Conservation (phyloP, 208 protist genomes). For the Trypanosoma platydactyli region DNA sequence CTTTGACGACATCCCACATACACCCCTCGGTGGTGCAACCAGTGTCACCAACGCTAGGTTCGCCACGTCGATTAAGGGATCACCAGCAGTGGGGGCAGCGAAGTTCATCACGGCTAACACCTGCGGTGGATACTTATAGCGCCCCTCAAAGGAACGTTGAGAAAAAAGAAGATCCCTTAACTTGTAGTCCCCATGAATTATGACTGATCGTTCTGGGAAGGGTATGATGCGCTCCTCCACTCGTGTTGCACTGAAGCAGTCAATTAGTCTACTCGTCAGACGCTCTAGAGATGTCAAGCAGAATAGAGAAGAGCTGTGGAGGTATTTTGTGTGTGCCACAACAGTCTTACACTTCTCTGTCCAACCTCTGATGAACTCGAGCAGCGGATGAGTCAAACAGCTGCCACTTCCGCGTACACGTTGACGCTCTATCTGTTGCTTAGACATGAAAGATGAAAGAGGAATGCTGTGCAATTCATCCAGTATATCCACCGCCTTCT, state of each 20-base stretch:
- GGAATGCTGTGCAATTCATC: conserved; percentile 53
- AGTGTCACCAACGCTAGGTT: conserved; percentile 52
- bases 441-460: conserved; percentile 53
- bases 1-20: conserved; percentile 42
- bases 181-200: conserved; percentile 67
- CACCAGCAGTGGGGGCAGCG: conserved; percentile 45
- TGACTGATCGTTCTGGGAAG: conserved; percentile 46
- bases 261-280: conserved; percentile 32
- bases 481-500: conserved; percentile 41
- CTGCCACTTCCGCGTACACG: neutral
- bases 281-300: conserved; percentile 40
- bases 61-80: conserved; percentile 73
- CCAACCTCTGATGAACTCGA: conserved; percentile 38
- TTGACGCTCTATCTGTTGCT: conserved; percentile 37
- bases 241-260: conserved; percentile 59
- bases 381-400: conserved; percentile 40
- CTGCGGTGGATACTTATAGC: conserved; percentile 68
- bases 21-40: conserved; percentile 47
- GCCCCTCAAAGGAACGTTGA: conserved; percentile 71
- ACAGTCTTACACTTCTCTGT: conserved; percentile 44
- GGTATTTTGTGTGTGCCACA: conserved; percentile 1
- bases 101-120: conserved; percentile 57
- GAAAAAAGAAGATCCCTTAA: conserved; percentile 59
- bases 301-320: conserved; percentile 26
- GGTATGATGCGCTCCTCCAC: conserved; percentile 52